A percentile compares a stretch with the other conserved stretches of the same genome.
Conservation (phyloP, 2,329 filamentous ascomycete genomes). For the Epichloe brachyelytri region DNA sequence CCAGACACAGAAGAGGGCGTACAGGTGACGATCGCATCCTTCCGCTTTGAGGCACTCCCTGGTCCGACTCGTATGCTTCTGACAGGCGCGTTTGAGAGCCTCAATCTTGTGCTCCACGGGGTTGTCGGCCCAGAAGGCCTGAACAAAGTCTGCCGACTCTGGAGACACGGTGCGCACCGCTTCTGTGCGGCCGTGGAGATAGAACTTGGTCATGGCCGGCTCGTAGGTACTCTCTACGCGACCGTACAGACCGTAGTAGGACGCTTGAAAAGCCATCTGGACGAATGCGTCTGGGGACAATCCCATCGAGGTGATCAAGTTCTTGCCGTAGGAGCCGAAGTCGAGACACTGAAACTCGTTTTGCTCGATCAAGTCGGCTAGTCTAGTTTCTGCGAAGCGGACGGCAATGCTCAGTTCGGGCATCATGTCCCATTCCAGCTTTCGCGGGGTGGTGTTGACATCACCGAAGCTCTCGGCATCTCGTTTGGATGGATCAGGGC, state of each 20-base stretch:
- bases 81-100: constrained; percentile 68
- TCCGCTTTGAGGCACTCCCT: constrained; percentile 79
- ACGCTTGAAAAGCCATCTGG: constrained; percentile 97
- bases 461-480: constrained; percentile 87
- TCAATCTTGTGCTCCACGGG: constrained; percentile 74
- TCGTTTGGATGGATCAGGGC: constrained; percentile 84
- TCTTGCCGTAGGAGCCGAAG: constrained; percentile 83
- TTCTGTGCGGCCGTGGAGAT: constrained; percentile 86
- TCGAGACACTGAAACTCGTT: constrained; percentile 93
- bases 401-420: constrained; percentile 84
- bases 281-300: constrained; percentile 96
- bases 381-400: constrained; percentile 85
- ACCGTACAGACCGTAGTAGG: constrained; percentile 93
- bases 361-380: constrained; percentile 90
- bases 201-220: constrained; percentile 95
- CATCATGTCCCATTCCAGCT: constrained; percentile 94
- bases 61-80: constrained; percentile 69
- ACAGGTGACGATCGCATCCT: constrained; percentile 85
- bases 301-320: constrained; percentile 93
- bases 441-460: constrained; percentile 86
- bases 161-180: constrained; percentile 77
- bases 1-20: constrained; percentile 91
- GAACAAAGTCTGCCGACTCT: constrained; percentile 78
- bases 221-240: constrained; percentile 92
- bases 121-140: constrained; percentile 89